Evolutionary conservation across 1,284 basidiomycete genomes (phyloP), one percentile per base, ranked within the genome.

Genomic region (Afroboletus lepidellus): DNA sequence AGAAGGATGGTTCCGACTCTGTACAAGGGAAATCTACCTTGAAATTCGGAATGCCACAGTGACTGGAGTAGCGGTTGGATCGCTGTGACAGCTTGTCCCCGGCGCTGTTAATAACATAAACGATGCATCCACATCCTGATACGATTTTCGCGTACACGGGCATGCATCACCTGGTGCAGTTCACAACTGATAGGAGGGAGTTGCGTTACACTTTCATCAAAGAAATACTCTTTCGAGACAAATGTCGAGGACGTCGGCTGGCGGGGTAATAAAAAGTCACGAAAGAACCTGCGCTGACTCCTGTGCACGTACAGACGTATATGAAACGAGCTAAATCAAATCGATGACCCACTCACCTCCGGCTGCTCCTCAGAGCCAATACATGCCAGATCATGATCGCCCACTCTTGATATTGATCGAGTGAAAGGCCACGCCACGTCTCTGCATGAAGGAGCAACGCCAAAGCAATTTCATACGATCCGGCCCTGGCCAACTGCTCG

Each of bases 21-120:
- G 64, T 92, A 89, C 38, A 81, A 64, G 16, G 77, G 74, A 60
- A 83, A 80, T 48, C 83, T 79, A 50, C 83, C 80, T 55, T 89
- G 78, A 63, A 89, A 92, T 65, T 92, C 90, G 0, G 88, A 79
- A 55, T 87, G 78, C 87, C 90, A 92, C 23, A 91, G 65, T 3
- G 84, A 81, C 49, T 77, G 82, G 32, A 92, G 71, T 21, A 92
- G 70, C 24, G 81, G 78, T 45, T 90, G 83, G 18, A 90, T 76
- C 3, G 80, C 73, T 24, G 76, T 74, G 30, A 82, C 73, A 11
- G 77, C 79, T 71, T 91, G 85, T 52, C 83, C 82, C 36, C 67
- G 72, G 62, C 77, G 73, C 82, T 62, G 46, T 53, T 47, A 56
- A 52, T 16, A 48, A 50, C 48, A 32, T 56, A 23, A 51, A 39